These are phyloP conservation scores for Phytophthora sojae DNA, from an alignment of 352 stramenopile genomes.

Conservation along the genomic window DNA sequence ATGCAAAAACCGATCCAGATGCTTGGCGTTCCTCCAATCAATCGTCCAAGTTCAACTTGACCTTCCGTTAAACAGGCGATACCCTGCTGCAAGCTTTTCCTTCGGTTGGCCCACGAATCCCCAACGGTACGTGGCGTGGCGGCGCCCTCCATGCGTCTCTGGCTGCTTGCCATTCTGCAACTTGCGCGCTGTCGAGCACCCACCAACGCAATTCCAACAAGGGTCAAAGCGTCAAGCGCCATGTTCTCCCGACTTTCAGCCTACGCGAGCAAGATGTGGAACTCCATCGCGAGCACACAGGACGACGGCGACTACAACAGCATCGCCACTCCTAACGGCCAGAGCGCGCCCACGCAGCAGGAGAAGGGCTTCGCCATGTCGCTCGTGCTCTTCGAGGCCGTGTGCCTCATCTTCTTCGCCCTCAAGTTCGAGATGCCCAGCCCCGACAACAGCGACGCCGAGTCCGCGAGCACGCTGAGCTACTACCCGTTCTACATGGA, in stretches of 20 bases:
- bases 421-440: slow-evolving; percentile 57
- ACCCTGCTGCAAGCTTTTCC: background rate
- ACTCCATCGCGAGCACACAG: background rate
- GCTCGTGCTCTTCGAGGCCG: slow-evolving; percentile 45
- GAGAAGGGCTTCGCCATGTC: slow-evolving; percentile 48
- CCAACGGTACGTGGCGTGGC: background rate
- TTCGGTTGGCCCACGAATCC: slow-evolving; percentile 2
- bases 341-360: background rate
- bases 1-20: background rate
- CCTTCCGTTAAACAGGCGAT: slow-evolving; percentile 6
- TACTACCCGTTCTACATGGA: slow-evolving; percentile 79
- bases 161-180: background rate
- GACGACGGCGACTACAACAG: slow-evolving; percentile 6
- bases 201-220: background rate
- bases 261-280: slow-evolving; percentile 3
- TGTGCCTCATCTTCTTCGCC: slow-evolving; percentile 58
- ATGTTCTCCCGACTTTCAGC: slow-evolving; percentile 7
- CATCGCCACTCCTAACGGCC: background rate
- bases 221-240: background rate
- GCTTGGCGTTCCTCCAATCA: slow-evolving; percentile 5
- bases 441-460: slow-evolving; percentile 3
- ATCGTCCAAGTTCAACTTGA: slow-evolving; percentile 10
- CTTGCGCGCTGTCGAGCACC: background rate
- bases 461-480: slow-evolving; percentile 7
- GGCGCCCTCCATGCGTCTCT: background rate